These are phyloP conservation scores for Pythium folliculosum DNA, from an alignment of 352 stramenopile genomes.

Conservation along the genomic window DNA sequence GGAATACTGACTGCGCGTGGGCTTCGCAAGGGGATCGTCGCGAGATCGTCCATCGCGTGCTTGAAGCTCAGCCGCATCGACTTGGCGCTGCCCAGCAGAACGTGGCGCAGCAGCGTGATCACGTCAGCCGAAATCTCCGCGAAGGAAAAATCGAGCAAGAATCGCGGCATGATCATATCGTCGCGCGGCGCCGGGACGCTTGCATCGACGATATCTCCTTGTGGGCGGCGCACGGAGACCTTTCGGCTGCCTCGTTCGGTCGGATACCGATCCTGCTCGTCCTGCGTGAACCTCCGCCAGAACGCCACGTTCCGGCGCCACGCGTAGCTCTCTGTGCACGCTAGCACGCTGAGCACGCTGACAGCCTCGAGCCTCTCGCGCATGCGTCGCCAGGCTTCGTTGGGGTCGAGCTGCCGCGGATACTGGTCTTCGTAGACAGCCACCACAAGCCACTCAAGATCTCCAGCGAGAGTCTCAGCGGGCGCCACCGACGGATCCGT, in stretches of 20 bases:
- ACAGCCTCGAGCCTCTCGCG: conserved; percentile 24
- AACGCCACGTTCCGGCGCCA: conserved; percentile 18
- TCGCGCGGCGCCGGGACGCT: conserved; percentile 12
- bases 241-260: background rate
- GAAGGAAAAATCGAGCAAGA: conserved; percentile 42
- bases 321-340: conserved; percentile 18
- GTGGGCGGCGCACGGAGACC: no score
- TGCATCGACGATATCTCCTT: no score
- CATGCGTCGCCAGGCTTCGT: conserved; percentile 8
- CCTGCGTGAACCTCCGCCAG: conserved; percentile 18
- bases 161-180: conserved; percentile 34
- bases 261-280: background rate
- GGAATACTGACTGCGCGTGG: conserved; percentile 16
- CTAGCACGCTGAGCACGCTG: conserved; percentile 21
- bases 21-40: conserved; percentile 11
- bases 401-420: background rate
- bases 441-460: conserved; percentile 8
- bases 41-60: conserved; percentile 31
- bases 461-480: background rate
- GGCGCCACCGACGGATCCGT: background rate
- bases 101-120: conserved; percentile 30
- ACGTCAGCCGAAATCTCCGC: conserved; percentile 34
- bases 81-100: conserved; percentile 29
- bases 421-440: conserved; percentile 4
- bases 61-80: conserved; percentile 34